Evolutionary conservation across 176 grass and related monocot genomes (phyloP), one percentile per base, ranked within the genome.

Genomic region (Lolium perenne): DNA sequence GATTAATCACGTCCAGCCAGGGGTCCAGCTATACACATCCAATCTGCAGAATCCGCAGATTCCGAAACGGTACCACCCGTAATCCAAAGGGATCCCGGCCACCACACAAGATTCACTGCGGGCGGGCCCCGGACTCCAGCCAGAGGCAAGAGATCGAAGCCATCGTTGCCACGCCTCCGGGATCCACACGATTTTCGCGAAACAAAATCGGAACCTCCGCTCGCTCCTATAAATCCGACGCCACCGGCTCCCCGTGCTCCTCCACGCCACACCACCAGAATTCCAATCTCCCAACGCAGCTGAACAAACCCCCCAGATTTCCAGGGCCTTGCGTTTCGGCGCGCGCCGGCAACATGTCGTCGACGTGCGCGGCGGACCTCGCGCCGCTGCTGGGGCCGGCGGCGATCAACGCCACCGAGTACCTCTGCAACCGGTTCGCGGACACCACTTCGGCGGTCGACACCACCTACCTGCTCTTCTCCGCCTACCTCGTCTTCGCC

Each of bases 381-480:
- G 91, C 80, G 80, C 77, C 82, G 64, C 90, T 90, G 60, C 89
- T 98, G 55, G 93, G 93, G 35, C 12, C 82, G 88, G 88, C 85
- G 82, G 86, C 64, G 90, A 74, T 74, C 53, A 98, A 98, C 87
- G 87, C 93, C 0, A 95, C 95, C 16, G 87, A 83, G 0, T 88
- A 77, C 47, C 88, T 98, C 26, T 93, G 91, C 78, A 73, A 80
- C 77, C 81, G 90, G 87, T 93, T 98, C 89, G 16, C 85, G 3
- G 95, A 98, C 83, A 93, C 89, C 38, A 38, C 80, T 2, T 98
- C 74, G 2, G 95, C 95, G 57, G 90, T 98, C 77, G 86, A 98
- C 91, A 45, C 93, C 2, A 98, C 95, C 29, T 98, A 98, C 91
- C 95, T 98, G 71, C 95, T 98, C 60, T 98, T 98, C 93, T 98